Base-by-base conservation (phyloP, 1,284 basidiomycete species). In the Veloboletus limbatus region DNA sequence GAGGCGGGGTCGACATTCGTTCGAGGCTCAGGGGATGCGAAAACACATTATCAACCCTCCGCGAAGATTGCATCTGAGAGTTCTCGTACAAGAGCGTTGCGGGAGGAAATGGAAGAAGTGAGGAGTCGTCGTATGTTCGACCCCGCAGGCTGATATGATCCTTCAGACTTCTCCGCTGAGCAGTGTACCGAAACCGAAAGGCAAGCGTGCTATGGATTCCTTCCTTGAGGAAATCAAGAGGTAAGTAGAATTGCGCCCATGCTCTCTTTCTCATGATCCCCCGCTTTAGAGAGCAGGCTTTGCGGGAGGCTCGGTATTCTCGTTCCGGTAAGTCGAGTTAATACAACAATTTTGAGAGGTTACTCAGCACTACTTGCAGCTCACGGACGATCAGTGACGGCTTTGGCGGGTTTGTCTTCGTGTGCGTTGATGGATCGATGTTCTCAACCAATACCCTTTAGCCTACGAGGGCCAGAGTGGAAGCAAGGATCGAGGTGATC, bases 181-280 rank as follows among this genome's bases (percentile, higher is more conserved):
- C 9, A 60, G 58, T 24, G 71, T 62, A 18, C 75, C 82, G 0
- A 88, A 80, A 59, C 82, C 87, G 0, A 93, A 89, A 63, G 94
- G 94, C 7, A 94, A 92, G 65, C 81, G 93, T 37, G 91, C 88
- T 0, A 97, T 97, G 91, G 93, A 96, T 65, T 71, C 82, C 3
- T 97, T 97, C 63, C 71, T 97, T 37, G 91, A 95, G 58, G 92
- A 96, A 68, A 90, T 97, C 52, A 97, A 97, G 69, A 80, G 80
- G 93, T 89, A 35, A n/a, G 47, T 49, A 1, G 32, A 14, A 6
- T 22, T 3, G 6, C 36, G 21, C 2, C 10, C 16, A 17, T 32
- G 0, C 47, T 47, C 1, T 32, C 9, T 21, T 33, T 27, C 22
- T 16, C 4, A 28, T 53, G 37, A 51, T n/a, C n/a, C 27, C 22